Base-by-base conservation (phyloP, 192 early-diverging fungal species). In the Coemansia erecta region DNA sequence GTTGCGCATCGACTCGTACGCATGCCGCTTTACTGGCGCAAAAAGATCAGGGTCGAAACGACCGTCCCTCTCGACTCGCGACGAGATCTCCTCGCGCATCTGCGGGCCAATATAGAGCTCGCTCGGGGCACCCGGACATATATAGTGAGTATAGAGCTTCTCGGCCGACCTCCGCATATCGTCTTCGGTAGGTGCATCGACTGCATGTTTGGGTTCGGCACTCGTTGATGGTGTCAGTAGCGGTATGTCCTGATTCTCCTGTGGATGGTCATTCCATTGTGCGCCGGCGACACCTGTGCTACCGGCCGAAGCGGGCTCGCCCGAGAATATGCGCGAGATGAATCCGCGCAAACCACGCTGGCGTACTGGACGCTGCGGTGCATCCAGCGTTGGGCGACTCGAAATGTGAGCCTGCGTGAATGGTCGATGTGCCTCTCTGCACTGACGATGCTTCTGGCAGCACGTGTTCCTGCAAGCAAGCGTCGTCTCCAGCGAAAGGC, bases 1-100 rank as follows among this genome's bases (percentile, higher is more conserved):
- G 64, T 73, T 58, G 33, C 67, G 71, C 70, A 80, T 72, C 8
- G 67, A 68, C 67, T 73, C 67, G 68, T 73, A 80, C 8, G 61
- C 77, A 31, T 80, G 77, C 2, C 77, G 71, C 68, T 80, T 80
- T 60, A 54, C 77, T 4, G 72, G 63, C 3, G 63, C 63, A 53
- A 80, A 80, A 46, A 80, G 60, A 26, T 66, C 65, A 0, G 77
- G 47, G 40, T 80, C 77, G 9, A 73, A 48, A 17, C 71, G 60
- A 41, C 56, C 37, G 41, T 80, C 70, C 5, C 58, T 58, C 40
- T 80, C 77, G 22, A 80, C 53, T 8, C 77, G 60, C 47, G 55
- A 17, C 8, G 67, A 45, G 10, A 80, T 59, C 53, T 72, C 68
- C 23, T 69, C 68, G 53, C 77, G 77, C 64, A 80, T 59, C 58